Base-by-base conservation (phyloP, 2,329 filamentous ascomycete species). In the Akanthomyces lecanii region DNA sequence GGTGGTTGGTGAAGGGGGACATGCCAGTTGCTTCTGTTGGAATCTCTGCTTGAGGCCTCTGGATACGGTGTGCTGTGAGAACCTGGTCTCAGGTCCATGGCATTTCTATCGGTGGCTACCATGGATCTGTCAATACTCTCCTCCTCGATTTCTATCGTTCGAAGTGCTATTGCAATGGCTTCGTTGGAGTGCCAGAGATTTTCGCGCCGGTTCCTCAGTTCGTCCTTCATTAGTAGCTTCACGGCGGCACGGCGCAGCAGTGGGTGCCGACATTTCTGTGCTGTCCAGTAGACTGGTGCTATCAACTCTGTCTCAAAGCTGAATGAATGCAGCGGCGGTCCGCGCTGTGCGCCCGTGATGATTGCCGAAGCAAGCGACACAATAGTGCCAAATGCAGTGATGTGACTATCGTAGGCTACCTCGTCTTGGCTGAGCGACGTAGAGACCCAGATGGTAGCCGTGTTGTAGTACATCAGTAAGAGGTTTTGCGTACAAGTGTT, bases 291-390 rank as follows among this genome's bases (percentile, higher is more conserved):
- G 0, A 81, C 66, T 0, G 77, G 75, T 0, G 77, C 74, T 30
- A 80, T 71, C 0, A 79, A 61, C 23, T 78, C 76, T 14, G 76
- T 78, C 45, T 80, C 77, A 52, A 80, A 80, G 6, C 71, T 74
- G 42, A 81, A 81, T 4, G 67, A 67, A 23, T 52, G 68, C 58
- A 61, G 67, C 55, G 55, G 63, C 63, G 33, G 64, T 21, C 36
- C 30, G 21, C 25, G 65, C 56, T 0, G 66, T 48, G 40, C 38
- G 33, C n/a, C 50, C 0, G 67, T 64, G 18, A 74, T 68, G 21
- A 76, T 69, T 0, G 70, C 67, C 4, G 72, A 70, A 0, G 74
- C 73, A 0, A 76, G 65, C 1, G 73, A 71, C 36, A 79, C 71
- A 48, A 80, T 74, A 48, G 71, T 66, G 12, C 74, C 71, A 40